A percentile compares a stretch with the other conserved stretches of the same genome.
phyloP scores from a whole-genome alignment of 176 grass and related monocot species.

The Saccharum spontaneum region DNA sequence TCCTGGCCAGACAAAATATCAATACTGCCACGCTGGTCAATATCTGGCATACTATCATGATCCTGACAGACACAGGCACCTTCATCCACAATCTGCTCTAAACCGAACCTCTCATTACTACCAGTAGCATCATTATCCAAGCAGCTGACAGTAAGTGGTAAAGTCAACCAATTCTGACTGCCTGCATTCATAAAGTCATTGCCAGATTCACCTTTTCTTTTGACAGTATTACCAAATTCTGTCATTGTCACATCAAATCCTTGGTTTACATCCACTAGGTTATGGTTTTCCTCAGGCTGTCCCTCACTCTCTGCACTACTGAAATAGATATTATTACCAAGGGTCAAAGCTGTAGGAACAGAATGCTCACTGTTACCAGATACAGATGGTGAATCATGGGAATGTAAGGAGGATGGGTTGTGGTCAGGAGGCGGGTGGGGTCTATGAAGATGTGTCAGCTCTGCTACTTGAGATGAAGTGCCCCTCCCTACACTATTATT shows the following conservation, averaged over 20 bases:
- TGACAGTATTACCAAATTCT: constrained; percentile 15
- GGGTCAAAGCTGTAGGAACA: constrained; percentile 58
- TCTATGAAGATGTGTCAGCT: constrained; percentile 31
- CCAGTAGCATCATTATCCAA: constrained; percentile 19
- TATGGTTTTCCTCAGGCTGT: constrained; percentile 25
- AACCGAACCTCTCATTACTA: constrained; percentile 35
- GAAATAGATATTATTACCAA: constrained; percentile 54
- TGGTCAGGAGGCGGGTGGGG: constrained; percentile 4
- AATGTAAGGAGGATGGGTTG: constrained; percentile 30
- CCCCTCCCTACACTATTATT: constrained; percentile 28
- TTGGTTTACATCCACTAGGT: constrained; percentile 27
- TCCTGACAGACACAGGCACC: constrained; percentile 30
- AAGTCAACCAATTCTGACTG: constrained; percentile 50
- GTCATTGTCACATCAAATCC: constrained; percentile 23
- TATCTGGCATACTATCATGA: constrained; percentile 36
- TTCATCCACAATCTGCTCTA: constrained; percentile 34
- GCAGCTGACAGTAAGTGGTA: constrained; percentile 31
- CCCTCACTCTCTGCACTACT: constrained; percentile 24
- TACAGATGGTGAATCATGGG: constrained; percentile 7
- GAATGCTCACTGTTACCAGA: constrained; percentile 46
- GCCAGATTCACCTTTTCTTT: constrained; percentile 17
- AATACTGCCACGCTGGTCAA: constrained; percentile 26
- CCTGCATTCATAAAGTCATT: constrained; percentile 25
- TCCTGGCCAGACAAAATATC: constrained; percentile 35
- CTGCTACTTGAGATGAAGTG: constrained; percentile 25